These are phyloP conservation scores for Hippophae gyantsensis DNA, from an alignment of 306 rosid genomes.

Conservation along the genomic window DNA sequence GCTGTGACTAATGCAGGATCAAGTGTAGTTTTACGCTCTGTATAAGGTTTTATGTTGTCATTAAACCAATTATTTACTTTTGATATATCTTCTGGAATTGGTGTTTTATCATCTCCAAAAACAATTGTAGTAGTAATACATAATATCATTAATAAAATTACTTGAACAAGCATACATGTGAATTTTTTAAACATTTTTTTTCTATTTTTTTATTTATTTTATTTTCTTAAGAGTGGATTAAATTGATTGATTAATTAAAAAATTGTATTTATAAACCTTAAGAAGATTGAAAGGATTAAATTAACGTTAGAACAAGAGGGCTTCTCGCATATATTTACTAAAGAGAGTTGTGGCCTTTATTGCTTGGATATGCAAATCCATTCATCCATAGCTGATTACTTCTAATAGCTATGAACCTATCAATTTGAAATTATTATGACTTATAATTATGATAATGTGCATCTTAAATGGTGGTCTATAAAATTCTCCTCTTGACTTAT, in stretches of 20 bases:
- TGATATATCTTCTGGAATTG: constrained; percentile 18
- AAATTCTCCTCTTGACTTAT: too few relatives aligned
- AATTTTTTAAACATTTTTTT: neutral
- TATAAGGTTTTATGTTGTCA: constrained; percentile 8
- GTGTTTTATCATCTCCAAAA: constrained; percentile 10
- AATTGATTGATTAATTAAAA: neutral
- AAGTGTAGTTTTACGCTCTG: constrained; percentile 4
- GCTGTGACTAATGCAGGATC: constrained; percentile 38
- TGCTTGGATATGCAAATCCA: too few relatives aligned
- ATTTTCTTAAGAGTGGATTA: neutral
- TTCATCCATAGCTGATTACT: too few relatives aligned
- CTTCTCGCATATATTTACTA: too few relatives aligned
- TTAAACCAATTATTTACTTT: constrained; percentile 34
- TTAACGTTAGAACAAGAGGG: too few relatives aligned
- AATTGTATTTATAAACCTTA: neutral
- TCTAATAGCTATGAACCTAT: too few relatives aligned
- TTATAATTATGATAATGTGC: too few relatives aligned
- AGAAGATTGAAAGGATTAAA: neutral
- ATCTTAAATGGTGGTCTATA: too few relatives aligned
- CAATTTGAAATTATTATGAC: too few relatives aligned
- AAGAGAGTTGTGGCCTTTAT: too few relatives aligned
- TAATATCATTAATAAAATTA: constrained; percentile 3
- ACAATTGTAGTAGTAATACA: constrained; percentile 6
- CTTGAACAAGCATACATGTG: constrained; percentile 2
- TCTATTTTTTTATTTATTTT: neutral